Base-by-base conservation (phyloP, 208 protist species). In the Trichomonas gallinae region DNA sequence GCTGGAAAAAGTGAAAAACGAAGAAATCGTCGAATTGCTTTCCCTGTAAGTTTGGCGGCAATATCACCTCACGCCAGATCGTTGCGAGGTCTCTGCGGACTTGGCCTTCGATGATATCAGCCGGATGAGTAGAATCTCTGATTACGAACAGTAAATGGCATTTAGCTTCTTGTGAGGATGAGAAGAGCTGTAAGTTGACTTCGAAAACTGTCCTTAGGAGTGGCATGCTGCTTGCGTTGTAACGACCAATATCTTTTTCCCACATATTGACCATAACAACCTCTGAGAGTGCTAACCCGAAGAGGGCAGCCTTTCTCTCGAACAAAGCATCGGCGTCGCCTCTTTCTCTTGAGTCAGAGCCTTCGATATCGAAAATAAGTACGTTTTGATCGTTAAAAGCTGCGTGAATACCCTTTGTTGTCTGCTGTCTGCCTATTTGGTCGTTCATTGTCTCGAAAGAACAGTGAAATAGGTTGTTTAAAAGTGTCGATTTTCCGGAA, bases 191-290 rank as follows among this genome's bases (percentile, higher is more conserved):
- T 42, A 97, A 42, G 81, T 97, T 97, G 31, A 96, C 96, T 63
- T 97, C 96, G 26, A 97, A 97, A 3, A 97, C 83, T 10, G 88
- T 97, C 34, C 46, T 48, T 0, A 97, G 42, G 17, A 96, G 44
- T 89, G 87, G 63, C 40, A 96, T 82, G 51, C 96, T 97, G 17
- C 63, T 96, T 8, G 88, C 96, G 31, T 91, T 93, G 42, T 83
- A 96, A 85, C 96, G 96, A 36, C 96, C 96, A 36, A 97, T 96
- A 96, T 97, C 96, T 40, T 97, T 82, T 36, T 96, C 42, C 46
- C 48, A 96, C 89, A 97, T 97, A 96, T 97, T 97, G 34, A 97
- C 87, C 96, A 97, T 97, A 44, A 97, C 45, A 34, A 97, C 96
- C 46, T 97, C 96, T 23, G 96, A 96, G 1, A 97, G 45, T 26